These are phyloP conservation scores for Debaryomyces subglobosus DNA, from an alignment of 1,139 yeast genomes.

Conservation along the genomic window DNA sequence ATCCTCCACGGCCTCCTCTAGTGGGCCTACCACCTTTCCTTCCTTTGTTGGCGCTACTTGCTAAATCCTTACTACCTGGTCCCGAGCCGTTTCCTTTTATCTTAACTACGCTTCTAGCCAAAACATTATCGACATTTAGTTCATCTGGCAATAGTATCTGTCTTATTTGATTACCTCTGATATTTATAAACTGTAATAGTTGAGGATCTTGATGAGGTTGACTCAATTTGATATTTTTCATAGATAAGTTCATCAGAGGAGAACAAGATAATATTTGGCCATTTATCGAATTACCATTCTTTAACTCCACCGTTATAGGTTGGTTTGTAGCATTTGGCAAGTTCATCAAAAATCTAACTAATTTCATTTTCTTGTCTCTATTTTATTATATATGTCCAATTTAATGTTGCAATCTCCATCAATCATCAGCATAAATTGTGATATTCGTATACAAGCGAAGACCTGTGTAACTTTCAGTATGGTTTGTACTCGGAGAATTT, in stretches of 20 bases:
- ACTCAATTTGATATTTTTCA: conserved; percentile 80
- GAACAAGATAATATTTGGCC: conserved; percentile 73
- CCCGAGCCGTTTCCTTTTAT: conserved; percentile 48
- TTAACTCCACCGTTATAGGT: conserved; percentile 88
- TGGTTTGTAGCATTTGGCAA: conserved; percentile 68
- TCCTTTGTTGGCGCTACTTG: conserved; percentile 6
- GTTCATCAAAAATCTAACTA: conserved; percentile 79
- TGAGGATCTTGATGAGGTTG: conserved; percentile 74
- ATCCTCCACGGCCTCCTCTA: conserved; percentile 19
- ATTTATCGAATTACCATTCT: conserved; percentile 66
- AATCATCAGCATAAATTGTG: not conserved
- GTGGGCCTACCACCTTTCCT: conserved; percentile 14
- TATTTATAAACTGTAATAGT: conserved; percentile 74
- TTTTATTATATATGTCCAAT: not conserved
- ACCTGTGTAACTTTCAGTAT: conserved; percentile 1
- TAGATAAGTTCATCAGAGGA: conserved; percentile 89
- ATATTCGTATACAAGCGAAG: not conserved
- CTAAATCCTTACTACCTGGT: conserved; percentile 29
- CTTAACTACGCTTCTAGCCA: conserved; percentile 48
- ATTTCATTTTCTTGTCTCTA: conserved; percentile 35
- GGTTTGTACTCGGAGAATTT: not conserved
- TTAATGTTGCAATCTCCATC: not conserved
- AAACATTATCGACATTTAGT: conserved; percentile 74
- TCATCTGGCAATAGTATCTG: conserved; percentile 87
- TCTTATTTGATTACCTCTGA: conserved; percentile 90